These are phyloP conservation scores for Amanita brunnescens DNA, from an alignment of 768 basidiomycete genomes.

Conservation along the genomic window DNA sequence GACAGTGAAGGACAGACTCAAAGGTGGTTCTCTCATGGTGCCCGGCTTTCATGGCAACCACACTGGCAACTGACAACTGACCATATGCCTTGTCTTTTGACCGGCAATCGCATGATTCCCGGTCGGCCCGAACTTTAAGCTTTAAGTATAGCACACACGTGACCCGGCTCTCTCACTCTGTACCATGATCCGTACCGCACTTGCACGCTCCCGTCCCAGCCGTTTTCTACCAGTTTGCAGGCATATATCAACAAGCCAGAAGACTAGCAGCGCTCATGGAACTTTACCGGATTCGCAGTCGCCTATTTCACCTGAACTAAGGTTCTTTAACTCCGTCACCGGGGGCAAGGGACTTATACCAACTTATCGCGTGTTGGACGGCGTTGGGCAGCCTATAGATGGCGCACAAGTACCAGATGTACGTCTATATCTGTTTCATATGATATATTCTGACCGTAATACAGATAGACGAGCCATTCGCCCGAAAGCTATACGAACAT, in stretches of 20 bases:
- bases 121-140: neutral
- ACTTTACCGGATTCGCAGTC: constrained; percentile 38
- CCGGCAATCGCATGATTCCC: neutral
- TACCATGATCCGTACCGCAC: no score
- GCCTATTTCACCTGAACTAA: constrained; percentile 58
- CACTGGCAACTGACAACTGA: no score
- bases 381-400: constrained; percentile 62
- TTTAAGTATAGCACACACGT: constrained; percentile 13
- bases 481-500: constrained; percentile 65
- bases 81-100: no score
- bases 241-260: constrained; percentile 8
- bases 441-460: neutral
- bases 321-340: constrained; percentile 77
- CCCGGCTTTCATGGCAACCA: no score
- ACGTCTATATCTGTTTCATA: constrained; percentile 10
- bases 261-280: constrained; percentile 10
- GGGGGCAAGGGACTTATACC: constrained; percentile 60
- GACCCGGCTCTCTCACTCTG: constrained; percentile 9
- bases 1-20: neutral
- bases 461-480: constrained; percentile 62
- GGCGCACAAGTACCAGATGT: constrained; percentile 76
- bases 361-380: constrained; percentile 81
- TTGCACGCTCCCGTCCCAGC: no score
- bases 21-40: neutral
- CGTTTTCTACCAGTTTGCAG: constrained; percentile 5